Percentiles rank a stretch among this genome's conserved stretches.
phyloP scores from a whole-genome alignment of 1,139 yeast species.

The Diutina siamensis region DNA sequence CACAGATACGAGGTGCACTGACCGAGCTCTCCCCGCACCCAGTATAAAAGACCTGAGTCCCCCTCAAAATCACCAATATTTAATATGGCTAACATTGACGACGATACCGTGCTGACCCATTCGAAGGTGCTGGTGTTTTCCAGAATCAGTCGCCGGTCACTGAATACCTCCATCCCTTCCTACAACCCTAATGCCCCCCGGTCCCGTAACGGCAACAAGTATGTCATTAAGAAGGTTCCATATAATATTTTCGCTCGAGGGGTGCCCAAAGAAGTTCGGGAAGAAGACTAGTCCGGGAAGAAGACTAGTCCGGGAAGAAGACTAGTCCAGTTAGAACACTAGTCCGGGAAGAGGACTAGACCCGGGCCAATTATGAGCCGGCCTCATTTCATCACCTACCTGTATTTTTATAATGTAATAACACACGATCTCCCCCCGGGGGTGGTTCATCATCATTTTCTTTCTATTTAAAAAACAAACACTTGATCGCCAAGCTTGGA shows the following conservation, averaged over 20 bases:
- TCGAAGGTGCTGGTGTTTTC: conserved; percentile 1
- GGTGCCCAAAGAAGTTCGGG: background rate
- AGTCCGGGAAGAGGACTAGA: too few relatives aligned
- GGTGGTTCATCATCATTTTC: background rate
- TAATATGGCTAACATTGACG: background rate
- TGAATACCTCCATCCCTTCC: background rate
- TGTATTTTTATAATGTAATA: background rate
- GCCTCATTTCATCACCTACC: background rate
- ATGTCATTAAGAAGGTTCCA: background rate
- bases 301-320: background rate
- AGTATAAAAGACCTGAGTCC: too few relatives aligned
- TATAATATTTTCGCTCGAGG: conserved; percentile 3
- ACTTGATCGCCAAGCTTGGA: conserved; percentile 90
- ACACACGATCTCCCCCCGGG: background rate
- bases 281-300: background rate
- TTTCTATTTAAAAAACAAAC: conserved; percentile 65
- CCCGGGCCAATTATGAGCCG: background rate
- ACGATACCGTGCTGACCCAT: conserved; percentile 1
- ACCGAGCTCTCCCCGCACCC: too few relatives aligned
- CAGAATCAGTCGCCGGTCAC: background rate
- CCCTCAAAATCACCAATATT: background rate
- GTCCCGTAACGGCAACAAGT: conserved; percentile 2
- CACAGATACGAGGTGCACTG: too few relatives aligned
- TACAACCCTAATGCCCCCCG: conserved; percentile 2
- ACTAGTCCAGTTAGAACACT: background rate